Evolutionary conservation across 129 eudicot species (phyloP), one percentile per base, ranked within the genome.

Genomic region (Kitagawia praeruptora): DNA sequence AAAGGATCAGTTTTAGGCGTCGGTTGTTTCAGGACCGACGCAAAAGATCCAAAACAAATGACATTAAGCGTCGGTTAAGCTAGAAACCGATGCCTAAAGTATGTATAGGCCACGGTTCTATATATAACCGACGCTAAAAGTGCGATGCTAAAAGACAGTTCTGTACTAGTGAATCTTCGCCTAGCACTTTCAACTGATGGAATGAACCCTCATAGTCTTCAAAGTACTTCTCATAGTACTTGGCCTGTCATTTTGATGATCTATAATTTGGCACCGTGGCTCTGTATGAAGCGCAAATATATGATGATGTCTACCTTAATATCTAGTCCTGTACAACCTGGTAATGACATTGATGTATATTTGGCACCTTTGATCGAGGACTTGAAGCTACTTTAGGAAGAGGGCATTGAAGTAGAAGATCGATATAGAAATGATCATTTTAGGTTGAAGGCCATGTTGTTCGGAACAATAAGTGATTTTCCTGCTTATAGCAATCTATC

Each of bases 191-290:
- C 63, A 53, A 53, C 63, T 18, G 23, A 53, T 53, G 63, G 63
- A 53, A 53, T 53, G 27, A 63, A 67, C 28, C 75, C 75, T 4
- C 45, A 15, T 28, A 58, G 64, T 13, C 31, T 10, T 19, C 39
- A 58, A 15, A 79, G 81, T 79, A 64, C 38, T 66, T 61, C 23
- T 18, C 39, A 79, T 66, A 79, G 56, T 46, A n/a, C 39, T 19
- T 79, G 56, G 81, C 75, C 23, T 66, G 76, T 79, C 28, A 21
- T 79, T 47, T 12, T 67, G 19, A 28, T 46, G 11, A 45, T 79
- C n/a, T 79, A 79, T 46, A 79, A 79, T n/a, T 39, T 79, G 46
- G 58, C 81, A 41, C 67, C 75, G 5, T 78, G 75, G 81, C 42
- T 78, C 42, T 78, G 75, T 14, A 67, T 79, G 75, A 79, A 79